A percentile compares a stretch with the other conserved stretches of the same genome.
Conservation (phyloP, 2,329 filamentous ascomycete species). For the Ophiocordyceps unilateralis region DNA sequence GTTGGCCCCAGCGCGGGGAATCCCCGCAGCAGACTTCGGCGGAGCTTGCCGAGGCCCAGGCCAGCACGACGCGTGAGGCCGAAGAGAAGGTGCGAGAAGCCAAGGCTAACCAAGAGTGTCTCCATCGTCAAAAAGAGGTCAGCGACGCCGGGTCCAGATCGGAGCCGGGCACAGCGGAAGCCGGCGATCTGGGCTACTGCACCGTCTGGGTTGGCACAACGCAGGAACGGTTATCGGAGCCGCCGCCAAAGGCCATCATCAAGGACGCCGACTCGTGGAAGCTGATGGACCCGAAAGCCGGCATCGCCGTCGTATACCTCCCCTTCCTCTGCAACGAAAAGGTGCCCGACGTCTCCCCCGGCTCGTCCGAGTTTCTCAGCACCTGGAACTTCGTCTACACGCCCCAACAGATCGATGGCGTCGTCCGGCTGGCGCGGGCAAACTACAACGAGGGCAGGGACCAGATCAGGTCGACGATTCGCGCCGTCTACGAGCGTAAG, state of each 20-base stretch:
- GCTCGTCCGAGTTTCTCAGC: constrained; percentile 67
- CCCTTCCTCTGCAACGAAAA: constrained; percentile 73
- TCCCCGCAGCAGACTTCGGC: constrained; percentile 40
- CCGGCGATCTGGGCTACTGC: constrained; percentile 66
- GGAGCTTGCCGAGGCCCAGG: constrained; percentile 50
- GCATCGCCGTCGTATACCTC: constrained; percentile 79
- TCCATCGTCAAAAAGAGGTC: constrained; percentile 16
- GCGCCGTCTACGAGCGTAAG: constrained; percentile 87
- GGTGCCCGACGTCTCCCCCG: constrained; percentile 67
- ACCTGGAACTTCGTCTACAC: constrained; percentile 99
- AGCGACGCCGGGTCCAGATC: no score
- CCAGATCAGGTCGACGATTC: constrained; percentile 59
- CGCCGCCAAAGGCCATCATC: constrained; percentile 33
- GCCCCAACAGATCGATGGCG: constrained; percentile 71
- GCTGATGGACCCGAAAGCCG: constrained; percentile 56
- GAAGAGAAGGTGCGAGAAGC: constrained; percentile 47
- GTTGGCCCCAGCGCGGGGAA: constrained; percentile 59
- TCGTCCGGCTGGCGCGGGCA: constrained; percentile 63
- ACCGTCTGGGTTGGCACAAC: constrained; percentile 88
- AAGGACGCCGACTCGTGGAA: constrained; percentile 50
- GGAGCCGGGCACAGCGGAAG: constrained; percentile 24
- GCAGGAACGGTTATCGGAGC: constrained; percentile 45
- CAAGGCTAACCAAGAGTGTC: constrained; percentile 24
- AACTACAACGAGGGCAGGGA: constrained; percentile 77
- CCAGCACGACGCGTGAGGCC: constrained; percentile 40